phyloP scores from a whole-genome alignment of 2,329 filamentous ascomycete species.

The Metarhizium album region DNA sequence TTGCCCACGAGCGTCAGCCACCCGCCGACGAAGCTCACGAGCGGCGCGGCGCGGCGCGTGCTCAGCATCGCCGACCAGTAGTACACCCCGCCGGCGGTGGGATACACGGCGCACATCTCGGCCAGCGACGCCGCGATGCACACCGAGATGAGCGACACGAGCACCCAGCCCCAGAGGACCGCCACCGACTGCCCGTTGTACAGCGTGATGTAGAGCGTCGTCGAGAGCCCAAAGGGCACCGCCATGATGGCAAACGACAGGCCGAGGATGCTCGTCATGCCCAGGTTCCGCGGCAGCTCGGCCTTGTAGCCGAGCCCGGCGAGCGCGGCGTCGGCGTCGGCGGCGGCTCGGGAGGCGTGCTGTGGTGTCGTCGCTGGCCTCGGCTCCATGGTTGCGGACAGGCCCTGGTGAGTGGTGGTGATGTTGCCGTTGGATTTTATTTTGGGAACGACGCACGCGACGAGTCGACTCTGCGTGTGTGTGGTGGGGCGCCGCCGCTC shows the following conservation, averaged over 20 bases:
- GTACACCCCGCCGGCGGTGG: slow-evolving; percentile 52
- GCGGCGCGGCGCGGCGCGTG: slow-evolving; percentile 47
- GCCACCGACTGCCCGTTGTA: slow-evolving; percentile 65
- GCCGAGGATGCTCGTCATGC: slow-evolving; percentile 36
- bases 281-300: slow-evolving; percentile 39
- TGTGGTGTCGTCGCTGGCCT: no score
- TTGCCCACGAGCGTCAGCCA: slow-evolving; percentile 66
- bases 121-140: slow-evolving; percentile 61
- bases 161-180: slow-evolving; percentile 59
- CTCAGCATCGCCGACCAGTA: slow-evolving; percentile 63
- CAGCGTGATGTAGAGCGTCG: slow-evolving; percentile 40
- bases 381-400: slow-evolving; percentile 6
- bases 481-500: no score
- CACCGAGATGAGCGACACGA: slow-evolving; percentile 58
- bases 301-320: slow-evolving; percentile 38
- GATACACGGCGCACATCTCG: slow-evolving; percentile 61
- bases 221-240: slow-evolving; percentile 38
- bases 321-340: slow-evolving; percentile 30
- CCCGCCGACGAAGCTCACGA: slow-evolving; percentile 60
- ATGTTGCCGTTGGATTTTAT: neutral
- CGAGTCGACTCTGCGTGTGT: no score
- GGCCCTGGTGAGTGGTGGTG: neutral
- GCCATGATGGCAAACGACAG: slow-evolving; percentile 42
- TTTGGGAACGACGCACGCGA: neutral
- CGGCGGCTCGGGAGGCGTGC: no score